Base-by-base conservation (phyloP, 345 rosid species). In the Conringia planisiliqua region DNA sequence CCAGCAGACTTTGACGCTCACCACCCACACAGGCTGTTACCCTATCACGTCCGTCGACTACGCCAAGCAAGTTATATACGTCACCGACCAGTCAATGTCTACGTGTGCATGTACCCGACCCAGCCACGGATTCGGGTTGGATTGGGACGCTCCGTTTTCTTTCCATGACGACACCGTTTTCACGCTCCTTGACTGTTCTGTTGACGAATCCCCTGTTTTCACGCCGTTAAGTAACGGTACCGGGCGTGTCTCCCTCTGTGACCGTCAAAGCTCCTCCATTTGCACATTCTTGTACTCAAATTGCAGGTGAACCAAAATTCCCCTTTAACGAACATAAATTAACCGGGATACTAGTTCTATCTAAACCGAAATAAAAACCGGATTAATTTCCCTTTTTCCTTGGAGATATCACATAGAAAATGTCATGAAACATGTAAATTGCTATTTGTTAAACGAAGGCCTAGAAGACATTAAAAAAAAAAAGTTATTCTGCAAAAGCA, bases 71-170 rank as follows among this genome's bases (percentile, higher is more conserved):
- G 71, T 76, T 5, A 68, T 91, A 0, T 85, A 89, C 82, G 72
- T 93, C 43, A 78, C 94, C 0, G 98, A 93, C 80, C 82, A 89
- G 30, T 85, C 96, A 5, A 91, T 91, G 98, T 93, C 98, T 17
- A 90, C 96, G 27, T 91, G 98, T 55, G 79, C 86, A 60, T 93
- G 96, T 74, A 84, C 84, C 11, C 97, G 89, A 63, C 85, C 88
- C 2, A 89, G 96, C 78, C 85, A 78, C 36, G 94, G 98, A 27
- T 93, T 91, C 72, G 89, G 97, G 76, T 88, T 93, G 0, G 89
- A 93, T 60, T 86, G 92, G 91, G 87, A 91, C 18, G 98, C 96
- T 22, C 98, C 98, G 52, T 89, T 93, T 74, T 82, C 96, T 36
- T 89, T 91, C 70, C 85, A 83, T 0, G 94, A 88, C 22, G 92